Base-by-base conservation (phyloP, 805 yeast genomes). In the Kuraishia hungarica region DNA sequence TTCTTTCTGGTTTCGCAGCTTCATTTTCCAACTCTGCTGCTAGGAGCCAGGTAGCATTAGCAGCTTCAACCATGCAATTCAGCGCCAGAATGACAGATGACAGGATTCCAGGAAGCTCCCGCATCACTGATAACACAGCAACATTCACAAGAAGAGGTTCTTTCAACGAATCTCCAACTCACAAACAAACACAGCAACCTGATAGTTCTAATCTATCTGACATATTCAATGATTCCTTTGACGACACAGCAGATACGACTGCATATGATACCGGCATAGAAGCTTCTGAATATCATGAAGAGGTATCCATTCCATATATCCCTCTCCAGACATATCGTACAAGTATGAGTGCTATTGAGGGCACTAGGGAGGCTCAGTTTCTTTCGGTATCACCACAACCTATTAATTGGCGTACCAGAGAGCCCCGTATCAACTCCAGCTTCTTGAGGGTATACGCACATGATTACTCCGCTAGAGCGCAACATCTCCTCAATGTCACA, bases 391-490 rank as follows among this genome's bases (percentile, higher is more conserved):
- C 39, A 5, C 22, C 51, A 17, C 51, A 29, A 10, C 26, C 51
- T 20, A 8, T 24, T 10, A 29, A 20, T 55, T 61, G 22, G 23
- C 35, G 50, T 17, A 13, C 52, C 11, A 68, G 85, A 56, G 84
- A 80, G 56, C 73, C 76, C 39, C 70, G 86, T 54, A 71, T 81
- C 50, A 82, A 82, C 61, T 67, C 81, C 7, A 66, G 67, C 35
- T 81, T 81, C 56, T 64, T 82, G 23, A 66, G 78, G 54, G 66
- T 78, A 43, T 81, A 80, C 58, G 78, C 86, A 1, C 69, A 73
- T 51, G 84, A 81, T 60, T 73, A 68, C 56, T 65, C 72, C n/a
- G 71, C 77, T 17, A 68, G 81, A 55, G 52, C 60, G 1, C 60
- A 65, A 2, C 72, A 72, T 1, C 51, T 62, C 2, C 61, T 72